Conservation (phyloP, 179 eudicot genomes). For the Pouteria campechiana region DNA sequence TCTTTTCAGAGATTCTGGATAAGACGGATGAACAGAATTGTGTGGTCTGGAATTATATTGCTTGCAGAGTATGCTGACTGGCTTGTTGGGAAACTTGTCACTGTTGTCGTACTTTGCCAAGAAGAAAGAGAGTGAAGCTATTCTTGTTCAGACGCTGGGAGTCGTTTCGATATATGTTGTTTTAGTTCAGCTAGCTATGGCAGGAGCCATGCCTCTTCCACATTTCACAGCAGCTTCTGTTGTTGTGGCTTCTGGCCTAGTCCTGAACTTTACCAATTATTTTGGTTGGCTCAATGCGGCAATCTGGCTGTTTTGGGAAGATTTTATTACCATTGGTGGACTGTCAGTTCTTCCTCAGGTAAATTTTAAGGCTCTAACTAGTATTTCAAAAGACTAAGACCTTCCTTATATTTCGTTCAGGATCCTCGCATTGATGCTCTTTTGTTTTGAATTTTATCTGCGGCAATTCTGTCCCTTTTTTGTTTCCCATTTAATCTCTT, state of each 20-base stretch:
- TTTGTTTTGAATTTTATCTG: no score
- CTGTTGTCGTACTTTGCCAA: constrained; percentile 81
- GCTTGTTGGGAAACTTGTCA: constrained; percentile 82
- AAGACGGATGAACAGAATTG: not conserved
- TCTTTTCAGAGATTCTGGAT: no score
- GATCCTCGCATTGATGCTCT: no score
- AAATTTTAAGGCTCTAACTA: not conserved
- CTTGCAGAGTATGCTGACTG: constrained; percentile 82
- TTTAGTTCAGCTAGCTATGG: constrained; percentile 76
- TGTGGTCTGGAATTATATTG: no score
- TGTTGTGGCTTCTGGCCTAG: constrained; percentile 61
- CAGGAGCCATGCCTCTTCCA: constrained; percentile 81
- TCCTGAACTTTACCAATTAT: constrained; percentile 68
- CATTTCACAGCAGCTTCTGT: constrained; percentile 44
- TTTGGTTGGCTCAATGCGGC: constrained; percentile 44
- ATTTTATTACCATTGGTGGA: constrained; percentile 82
- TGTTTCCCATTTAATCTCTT: not conserved
- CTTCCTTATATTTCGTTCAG: no score
- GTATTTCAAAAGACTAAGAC: no score
- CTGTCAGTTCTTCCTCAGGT: constrained; percentile 94
- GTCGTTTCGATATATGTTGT: constrained; percentile 62
- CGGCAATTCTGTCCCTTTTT: not conserved
- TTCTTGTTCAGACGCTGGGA: constrained; percentile 80
- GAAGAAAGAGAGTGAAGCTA: constrained; percentile 83
- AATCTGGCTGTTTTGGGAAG: constrained; percentile 85